phyloP scores from a whole-genome alignment of 2,329 filamentous ascomycete species.

The Talaromyces verruculosus region DNA sequence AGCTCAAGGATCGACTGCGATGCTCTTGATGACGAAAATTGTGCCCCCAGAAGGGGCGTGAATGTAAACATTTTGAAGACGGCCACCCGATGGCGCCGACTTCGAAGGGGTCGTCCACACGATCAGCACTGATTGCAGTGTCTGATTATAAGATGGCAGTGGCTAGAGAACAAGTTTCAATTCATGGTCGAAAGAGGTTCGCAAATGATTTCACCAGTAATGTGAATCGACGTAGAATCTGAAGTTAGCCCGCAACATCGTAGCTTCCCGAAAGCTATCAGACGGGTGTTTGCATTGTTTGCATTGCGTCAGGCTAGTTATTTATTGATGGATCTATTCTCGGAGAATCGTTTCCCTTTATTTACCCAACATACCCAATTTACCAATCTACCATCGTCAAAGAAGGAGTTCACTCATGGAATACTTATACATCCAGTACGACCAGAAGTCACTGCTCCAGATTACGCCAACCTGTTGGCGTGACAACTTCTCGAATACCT shows the following conservation, averaged over 20 bases:
- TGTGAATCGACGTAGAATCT: not conserved
- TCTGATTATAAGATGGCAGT: not conserved
- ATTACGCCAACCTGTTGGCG: no score
- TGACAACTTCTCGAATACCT: no score
- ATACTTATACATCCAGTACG: no score
- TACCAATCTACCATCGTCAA: no score
- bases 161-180: not conserved
- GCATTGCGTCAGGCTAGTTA: not conserved
- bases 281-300: slow-evolving; percentile 20
- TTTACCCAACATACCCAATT: no score
- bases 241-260: not conserved
- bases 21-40: slow-evolving; percentile 73
- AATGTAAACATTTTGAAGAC: slow-evolving; percentile 80
- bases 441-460: no score
- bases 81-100: slow-evolving; percentile 17
- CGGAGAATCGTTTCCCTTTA: no score
- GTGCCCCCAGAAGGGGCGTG: slow-evolving; percentile 85
- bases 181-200: not conserved
- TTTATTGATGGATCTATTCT: not conserved
- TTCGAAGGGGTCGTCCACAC: not conserved
- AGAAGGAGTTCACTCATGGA: no score
- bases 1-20: slow-evolving; percentile 96
- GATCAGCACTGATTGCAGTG: not conserved
- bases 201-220: not conserved
- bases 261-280: not conserved